Evolutionary conservation across 2,329 filamentous ascomycete genomes (phyloP).

Genomic region (Cladophialophora chaetospira): DNA sequence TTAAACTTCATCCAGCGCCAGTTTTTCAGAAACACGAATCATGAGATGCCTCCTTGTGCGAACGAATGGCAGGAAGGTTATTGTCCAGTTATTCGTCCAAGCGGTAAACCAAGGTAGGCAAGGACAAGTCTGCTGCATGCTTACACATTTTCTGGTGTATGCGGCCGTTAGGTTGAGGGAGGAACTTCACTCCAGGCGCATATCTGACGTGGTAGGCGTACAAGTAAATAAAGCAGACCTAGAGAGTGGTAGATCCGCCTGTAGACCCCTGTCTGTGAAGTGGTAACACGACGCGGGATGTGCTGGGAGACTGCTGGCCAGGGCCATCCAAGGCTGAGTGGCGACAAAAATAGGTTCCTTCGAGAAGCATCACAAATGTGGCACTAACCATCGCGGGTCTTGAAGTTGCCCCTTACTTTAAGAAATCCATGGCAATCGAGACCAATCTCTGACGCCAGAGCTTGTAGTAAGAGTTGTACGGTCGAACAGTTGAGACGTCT

Average conservation of each 20-base stretch:
- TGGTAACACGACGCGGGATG: background rate
- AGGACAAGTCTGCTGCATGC: conserved; percentile 11
- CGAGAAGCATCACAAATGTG: conserved; percentile 7
- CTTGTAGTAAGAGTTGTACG: conserved; percentile 3
- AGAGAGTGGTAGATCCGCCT: conserved; percentile 3
- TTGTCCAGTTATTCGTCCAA: too few relatives aligned
- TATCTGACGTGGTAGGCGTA: conserved; percentile 23
- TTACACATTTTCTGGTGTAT: conserved; percentile 5
- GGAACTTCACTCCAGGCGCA: background rate
- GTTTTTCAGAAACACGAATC: background rate
- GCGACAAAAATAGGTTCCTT: conserved; percentile 28
- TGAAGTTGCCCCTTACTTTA: background rate
- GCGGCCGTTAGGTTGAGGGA: background rate
- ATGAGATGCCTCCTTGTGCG: too few relatives aligned
- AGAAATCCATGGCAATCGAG: conserved; percentile 3
- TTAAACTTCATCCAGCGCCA: too few relatives aligned
- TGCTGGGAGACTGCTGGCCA: background rate
- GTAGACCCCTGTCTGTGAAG: background rate
- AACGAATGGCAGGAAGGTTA: too few relatives aligned
- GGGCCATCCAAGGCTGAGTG: conserved; percentile 16
- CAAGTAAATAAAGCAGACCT: conserved; percentile 3
- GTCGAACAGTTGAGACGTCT: too few relatives aligned
- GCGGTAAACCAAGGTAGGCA: too few relatives aligned
- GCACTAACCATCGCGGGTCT: too few relatives aligned
- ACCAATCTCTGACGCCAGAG: conserved; percentile 1